A percentile compares a stretch with the other conserved stretches of the same genome.
These are phyloP conservation scores for Amorphotheca resinae DNA, from an alignment of 495 filamentous ascomycete species.

Conservation along the genomic window DNA sequence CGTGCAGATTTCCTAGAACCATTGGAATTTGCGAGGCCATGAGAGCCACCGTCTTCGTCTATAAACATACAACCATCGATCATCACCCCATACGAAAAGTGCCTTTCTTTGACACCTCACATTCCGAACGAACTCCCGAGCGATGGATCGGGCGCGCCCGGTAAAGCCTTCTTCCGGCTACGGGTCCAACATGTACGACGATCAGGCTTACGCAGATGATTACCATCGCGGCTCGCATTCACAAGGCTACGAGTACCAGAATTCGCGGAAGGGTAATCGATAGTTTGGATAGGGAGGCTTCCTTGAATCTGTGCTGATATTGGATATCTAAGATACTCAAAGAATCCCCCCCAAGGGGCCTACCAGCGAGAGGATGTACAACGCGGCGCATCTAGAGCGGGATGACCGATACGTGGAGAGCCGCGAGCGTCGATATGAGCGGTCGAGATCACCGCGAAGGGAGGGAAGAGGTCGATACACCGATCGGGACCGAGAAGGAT, in stretches of 20 bases:
- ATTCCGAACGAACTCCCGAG: not conserved
- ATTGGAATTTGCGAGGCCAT: no score
- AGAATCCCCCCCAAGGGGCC: conserved; percentile 30
- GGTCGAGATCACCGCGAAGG: conserved; percentile 21
- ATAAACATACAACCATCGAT: not conserved
- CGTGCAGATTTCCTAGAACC: no score
- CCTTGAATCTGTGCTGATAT: conserved; percentile 20
- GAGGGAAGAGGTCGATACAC: conserved; percentile 29
- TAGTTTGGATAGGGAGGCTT: conserved; percentile 12
- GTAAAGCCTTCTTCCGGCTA: not conserved
- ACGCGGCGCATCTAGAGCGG: conserved; percentile 21
- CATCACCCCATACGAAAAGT: no score
- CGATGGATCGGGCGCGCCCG: conserved; percentile 4
- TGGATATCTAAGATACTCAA: conserved; percentile 27
- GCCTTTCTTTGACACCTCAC: not conserved
- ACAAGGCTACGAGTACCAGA: conserved; percentile 15
- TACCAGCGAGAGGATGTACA: conserved; percentile 28
- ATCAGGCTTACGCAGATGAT: conserved; percentile 14
- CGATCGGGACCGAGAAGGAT: conserved; percentile 45
- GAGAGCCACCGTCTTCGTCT: no score
- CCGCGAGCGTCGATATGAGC: conserved; percentile 12
- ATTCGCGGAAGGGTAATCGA: conserved; percentile 23
- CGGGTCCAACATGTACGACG: conserved; percentile 19
- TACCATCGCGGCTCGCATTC: conserved; percentile 1
- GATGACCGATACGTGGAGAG: conserved; percentile 5